phyloP scores from a whole-genome alignment of 345 rosid species.

The Aethionema arabicum region DNA sequence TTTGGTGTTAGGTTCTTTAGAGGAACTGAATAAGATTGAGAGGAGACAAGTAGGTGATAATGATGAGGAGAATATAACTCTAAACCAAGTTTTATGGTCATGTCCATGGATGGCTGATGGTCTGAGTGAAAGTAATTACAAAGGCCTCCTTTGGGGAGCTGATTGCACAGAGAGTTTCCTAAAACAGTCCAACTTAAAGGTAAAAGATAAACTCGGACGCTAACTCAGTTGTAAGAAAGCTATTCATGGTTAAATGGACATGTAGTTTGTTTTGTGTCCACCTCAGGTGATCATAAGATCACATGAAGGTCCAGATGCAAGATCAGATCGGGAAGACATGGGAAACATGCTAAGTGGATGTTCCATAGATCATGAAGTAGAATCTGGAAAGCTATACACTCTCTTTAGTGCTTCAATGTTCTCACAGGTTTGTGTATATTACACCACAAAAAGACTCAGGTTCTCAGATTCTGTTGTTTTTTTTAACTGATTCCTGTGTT shows the following conservation, averaged over 20 bases:
- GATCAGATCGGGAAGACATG: conserved; percentile 42
- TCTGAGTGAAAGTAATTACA: conserved; percentile 36
- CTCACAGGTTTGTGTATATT: conserved; percentile 34
- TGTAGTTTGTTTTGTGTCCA: background rate
- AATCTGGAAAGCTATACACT: conserved; percentile 43
- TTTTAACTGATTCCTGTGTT: conserved; percentile 6
- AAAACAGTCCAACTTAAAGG: conserved; percentile 42
- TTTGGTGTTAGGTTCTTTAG: conserved; percentile 41
- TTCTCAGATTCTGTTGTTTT: conserved; percentile 13
- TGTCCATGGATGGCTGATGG: conserved; percentile 45
- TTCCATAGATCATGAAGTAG: conserved; percentile 45
- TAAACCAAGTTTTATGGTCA: conserved; percentile 46
- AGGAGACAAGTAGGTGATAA: conserved; percentile 41
- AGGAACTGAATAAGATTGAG: conserved; percentile 40
- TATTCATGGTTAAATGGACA: too few species aligned
- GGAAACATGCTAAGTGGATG: conserved; percentile 42
- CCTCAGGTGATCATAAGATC: conserved; percentile 46
- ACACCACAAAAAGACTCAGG: background rate
- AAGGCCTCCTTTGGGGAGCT: conserved; percentile 51
- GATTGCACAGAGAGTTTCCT: conserved; percentile 45
- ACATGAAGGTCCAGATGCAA: conserved; percentile 45
- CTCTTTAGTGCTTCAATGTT: conserved; percentile 44
- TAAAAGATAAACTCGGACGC: conserved; percentile 2
- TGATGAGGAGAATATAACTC: conserved; percentile 36
- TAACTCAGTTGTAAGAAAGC: background rate